Evolutionary conservation across 176 grass and related monocot genomes (phyloP), one percentile per base, ranked within the genome.

Genomic region (Oryza nivara): DNA sequence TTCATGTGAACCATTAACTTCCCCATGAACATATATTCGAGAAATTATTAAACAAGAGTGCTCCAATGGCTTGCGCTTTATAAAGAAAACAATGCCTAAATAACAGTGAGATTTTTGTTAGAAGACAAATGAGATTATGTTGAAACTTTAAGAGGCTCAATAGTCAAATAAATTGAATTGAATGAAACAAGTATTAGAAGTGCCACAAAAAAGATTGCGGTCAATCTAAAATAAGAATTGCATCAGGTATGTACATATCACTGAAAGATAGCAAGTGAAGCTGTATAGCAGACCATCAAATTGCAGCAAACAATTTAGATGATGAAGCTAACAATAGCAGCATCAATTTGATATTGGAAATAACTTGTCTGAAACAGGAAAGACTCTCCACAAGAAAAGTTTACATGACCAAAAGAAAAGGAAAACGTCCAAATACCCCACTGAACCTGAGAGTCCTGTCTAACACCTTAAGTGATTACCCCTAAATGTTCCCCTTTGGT

Each of bases 221-320:
- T 56, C 15, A 56, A 56, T 19, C 52, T 56, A 56, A 56, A 56
- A 19, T 1, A 56, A 19, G 16, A 56, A 56, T 56, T 56, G 52
- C 16, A 15, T 48, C 46, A 5, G 4, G 19, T 73, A 47, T 47
- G 36, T 58, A 25, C 4, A 45, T 77, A 58, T 22, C 35, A 63
- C 36, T 61, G 71, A 64, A 20, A 72, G 26, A 43, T 17, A 23
- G 2, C n/a, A 16, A 85, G 49, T 20, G 16, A 84, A 75, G 47
- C 51, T 70, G 66, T 75, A 68, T 40, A 69, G 14, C 38, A 61
- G 22, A 34, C 40, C 73, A 71, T 71, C 40, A 88, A 51, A 77
- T 38, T 46, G 10, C 34, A 72, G 8, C 26, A 20, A 20, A 26
- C 2, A 69, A 32, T 44, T 75, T 17, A 82, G 25, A 76, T 49